A percentile compares a stretch with the other conserved stretches of the same genome.
These are phyloP conservation scores for Trypanosoma mega DNA, from an alignment of 208 protist genomes.

Conservation along the genomic window DNA sequence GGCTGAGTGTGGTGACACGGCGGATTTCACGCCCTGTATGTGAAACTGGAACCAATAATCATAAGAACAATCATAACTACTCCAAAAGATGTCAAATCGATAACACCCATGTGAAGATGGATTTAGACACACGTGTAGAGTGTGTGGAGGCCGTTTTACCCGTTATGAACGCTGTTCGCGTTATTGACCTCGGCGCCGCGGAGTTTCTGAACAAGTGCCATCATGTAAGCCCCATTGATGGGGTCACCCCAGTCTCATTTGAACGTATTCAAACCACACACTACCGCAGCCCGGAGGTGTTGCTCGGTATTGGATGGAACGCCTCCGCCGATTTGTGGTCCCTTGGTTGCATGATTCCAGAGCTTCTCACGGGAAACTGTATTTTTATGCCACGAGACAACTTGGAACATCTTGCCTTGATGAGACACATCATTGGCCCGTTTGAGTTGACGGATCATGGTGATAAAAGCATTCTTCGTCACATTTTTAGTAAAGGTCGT, in stretches of 20 bases:
- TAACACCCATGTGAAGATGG: no score
- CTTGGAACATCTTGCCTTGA: slow-evolving; percentile 77
- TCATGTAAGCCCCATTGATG: slow-evolving; percentile 36
- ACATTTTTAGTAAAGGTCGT: slow-evolving; percentile 47
- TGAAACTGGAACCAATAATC: slow-evolving; percentile 15
- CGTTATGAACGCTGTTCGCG: slow-evolving; percentile 59
- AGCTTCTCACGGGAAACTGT: slow-evolving; percentile 72
- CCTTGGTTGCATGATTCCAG: slow-evolving; percentile 80
- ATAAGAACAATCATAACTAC: no score
- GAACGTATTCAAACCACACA: slow-evolving; percentile 76
- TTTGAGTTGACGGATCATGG: slow-evolving; percentile 28
- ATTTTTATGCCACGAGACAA: slow-evolving; percentile 75
- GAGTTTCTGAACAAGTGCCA: slow-evolving; percentile 36
- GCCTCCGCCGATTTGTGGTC: slow-evolving; percentile 75
- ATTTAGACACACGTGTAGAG: no score
- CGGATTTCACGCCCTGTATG: slow-evolving; percentile 1
- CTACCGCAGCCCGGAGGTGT: slow-evolving; percentile 78
- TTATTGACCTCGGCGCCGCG: slow-evolving; percentile 73
- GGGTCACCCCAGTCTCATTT: slow-evolving; percentile 53
- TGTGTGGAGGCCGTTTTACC: slow-evolving; percentile 48
- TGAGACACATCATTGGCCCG: slow-evolving; percentile 71
- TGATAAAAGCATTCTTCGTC: slow-evolving; percentile 8
- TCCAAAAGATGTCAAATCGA: no score
- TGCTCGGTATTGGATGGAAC: slow-evolving; percentile 74
- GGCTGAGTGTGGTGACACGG: slow-evolving; percentile 26